Evolutionary conservation across 305 asterid genomes (phyloP).

Genomic region (Monarda citriodora): DNA sequence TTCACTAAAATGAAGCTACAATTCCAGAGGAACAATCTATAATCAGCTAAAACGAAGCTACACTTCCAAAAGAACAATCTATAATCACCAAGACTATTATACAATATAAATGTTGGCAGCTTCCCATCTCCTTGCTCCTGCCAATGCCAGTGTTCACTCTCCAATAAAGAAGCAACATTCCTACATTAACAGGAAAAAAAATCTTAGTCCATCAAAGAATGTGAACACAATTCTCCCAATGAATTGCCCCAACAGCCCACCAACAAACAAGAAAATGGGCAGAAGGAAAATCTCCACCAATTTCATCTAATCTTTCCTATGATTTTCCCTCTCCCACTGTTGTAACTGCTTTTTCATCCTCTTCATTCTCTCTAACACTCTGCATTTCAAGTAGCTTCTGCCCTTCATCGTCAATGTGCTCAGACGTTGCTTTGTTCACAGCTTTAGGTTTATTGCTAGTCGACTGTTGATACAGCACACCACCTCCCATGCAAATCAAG

Average conservation of each 20-base stretch:
- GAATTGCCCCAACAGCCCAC: neutral
- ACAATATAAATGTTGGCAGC: neutral
- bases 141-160: neutral
- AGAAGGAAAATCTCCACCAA: neutral
- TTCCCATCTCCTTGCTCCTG: neutral
- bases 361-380: constrained; percentile 29
- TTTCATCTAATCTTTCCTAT: constrained; percentile 20
- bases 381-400: constrained; percentile 83
- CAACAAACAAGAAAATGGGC: neutral
- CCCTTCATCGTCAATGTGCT: constrained; percentile 63
- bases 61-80: neutral
- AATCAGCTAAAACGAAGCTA: too few relatives aligned
- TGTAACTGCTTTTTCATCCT: constrained; percentile 32
- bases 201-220: neutral
- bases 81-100: neutral
- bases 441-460: constrained; percentile 54
- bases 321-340: constrained; percentile 42
- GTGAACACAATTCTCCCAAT: neutral
- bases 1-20: too few relatives aligned
- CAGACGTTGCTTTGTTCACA: constrained; percentile 33
- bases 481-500: constrained; percentile 91
- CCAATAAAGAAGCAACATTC: neutral
- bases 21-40: too few relatives aligned
- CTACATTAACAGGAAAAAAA: neutral
- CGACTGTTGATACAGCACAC: constrained; percentile 88